phyloP scores from a whole-genome alignment of 169 alveolate genomes.

The Plasmodium reichenowi region DNA sequence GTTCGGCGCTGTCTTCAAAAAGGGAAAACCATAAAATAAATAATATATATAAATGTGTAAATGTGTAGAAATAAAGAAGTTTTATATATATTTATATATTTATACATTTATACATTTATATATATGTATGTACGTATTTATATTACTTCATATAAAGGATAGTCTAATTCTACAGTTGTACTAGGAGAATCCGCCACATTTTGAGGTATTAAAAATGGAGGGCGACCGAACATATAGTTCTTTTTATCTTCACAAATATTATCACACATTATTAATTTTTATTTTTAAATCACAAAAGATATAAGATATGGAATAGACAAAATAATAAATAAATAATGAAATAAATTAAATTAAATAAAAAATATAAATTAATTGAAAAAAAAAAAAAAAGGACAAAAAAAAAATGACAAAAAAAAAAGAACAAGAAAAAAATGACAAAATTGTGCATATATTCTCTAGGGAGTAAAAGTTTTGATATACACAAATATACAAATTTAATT shows the following conservation, averaged over 20 bases:
- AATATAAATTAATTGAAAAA: neutral
- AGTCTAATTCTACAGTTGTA: conserved; percentile 46
- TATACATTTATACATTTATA: neutral
- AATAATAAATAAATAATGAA: too few species aligned
- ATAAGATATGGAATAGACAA: too few species aligned
- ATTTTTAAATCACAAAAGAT: too few species aligned
- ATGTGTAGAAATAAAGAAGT: neutral
- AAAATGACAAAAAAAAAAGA: too few species aligned
- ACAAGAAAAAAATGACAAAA: conserved; percentile 1
- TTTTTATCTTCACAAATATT: conserved; percentile 55
- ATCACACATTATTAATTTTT: conserved; percentile 46
- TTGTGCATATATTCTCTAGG: neutral
- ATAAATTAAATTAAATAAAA: too few species aligned
- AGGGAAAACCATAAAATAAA: neutral
- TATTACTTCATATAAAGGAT: conserved; percentile 35
- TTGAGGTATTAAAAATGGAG: conserved; percentile 11
- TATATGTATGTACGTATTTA: neutral
- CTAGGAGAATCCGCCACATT: conserved; percentile 5
- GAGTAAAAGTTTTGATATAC: neutral
- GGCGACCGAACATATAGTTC: conserved; percentile 27
- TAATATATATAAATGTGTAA: neutral
- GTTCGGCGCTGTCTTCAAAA: conserved; percentile 15
- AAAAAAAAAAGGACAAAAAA: too few species aligned
- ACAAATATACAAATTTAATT: neutral
- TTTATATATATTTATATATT: neutral